Evolutionary conservation across 192 early-diverging fungal genomes (phyloP), one percentile per base, ranked within the genome.

Genomic region (Oehlia diaphana): DNA sequence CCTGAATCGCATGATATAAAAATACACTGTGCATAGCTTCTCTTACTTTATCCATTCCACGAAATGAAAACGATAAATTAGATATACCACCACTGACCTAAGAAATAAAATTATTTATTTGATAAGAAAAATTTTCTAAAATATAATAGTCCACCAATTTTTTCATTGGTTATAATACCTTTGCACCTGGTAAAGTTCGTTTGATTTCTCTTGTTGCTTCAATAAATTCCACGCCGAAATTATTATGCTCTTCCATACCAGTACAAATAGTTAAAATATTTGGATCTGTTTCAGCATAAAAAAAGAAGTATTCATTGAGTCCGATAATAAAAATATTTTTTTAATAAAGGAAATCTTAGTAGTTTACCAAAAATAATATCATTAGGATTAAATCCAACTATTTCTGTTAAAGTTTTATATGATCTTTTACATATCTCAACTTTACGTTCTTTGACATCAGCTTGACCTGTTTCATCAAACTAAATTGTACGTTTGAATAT

Each of bases 11-110:
- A 66, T 86, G 85, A 53, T 83, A 86, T 81, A 97, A 84, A 82
- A 98, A 98, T 9, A 98, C 97, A 73, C 92, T 93, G 89, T 98
- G 96, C 96, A 98, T 97, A 13, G 96, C 95, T 85, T 96, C 93
- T 83, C 97, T 93, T 49, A 98, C 85, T 49, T 87, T 87, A 80
- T 96, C 95, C 89, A 96, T 96, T 77, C 96, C 96, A 82, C 96
- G 93, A 92, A 97, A 98, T 13, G 97, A 94, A 89, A 98, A 97
- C 33, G 97, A 98, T 81, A 98, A 87, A 84, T 98, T 98, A 83
- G 97, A 98, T 39, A 98, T 95, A 84, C 97, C 97, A 81, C 97
- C 97, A 81, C 93, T 94, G 82, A 98, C 90, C 81, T 86, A 83
- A 79, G 96, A 96, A 9, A 96, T 94, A 77, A 96, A 95, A 94